Evolutionary conservation across 768 basidiomycete genomes (phyloP).

Genomic region (Suillus alpinus): DNA sequence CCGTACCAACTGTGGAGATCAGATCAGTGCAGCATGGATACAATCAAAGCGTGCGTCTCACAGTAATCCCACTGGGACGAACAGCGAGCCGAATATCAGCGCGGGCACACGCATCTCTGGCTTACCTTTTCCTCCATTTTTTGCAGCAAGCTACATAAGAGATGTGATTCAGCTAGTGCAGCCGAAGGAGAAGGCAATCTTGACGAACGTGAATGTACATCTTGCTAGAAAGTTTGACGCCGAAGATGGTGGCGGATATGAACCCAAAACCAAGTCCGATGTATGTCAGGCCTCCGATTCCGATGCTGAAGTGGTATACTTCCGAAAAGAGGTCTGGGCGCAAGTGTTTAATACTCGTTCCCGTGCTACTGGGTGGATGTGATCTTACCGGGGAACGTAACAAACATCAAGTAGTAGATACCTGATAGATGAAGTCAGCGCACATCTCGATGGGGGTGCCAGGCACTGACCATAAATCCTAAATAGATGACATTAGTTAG

Average conservation of each 20-base stretch:
- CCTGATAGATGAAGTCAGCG: conserved; percentile 3
- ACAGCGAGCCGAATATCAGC: conserved; percentile 52
- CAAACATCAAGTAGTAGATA: conserved; percentile 68
- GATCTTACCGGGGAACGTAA: conserved; percentile 48
- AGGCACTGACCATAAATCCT: conserved; percentile 52
- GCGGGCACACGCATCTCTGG: conserved; percentile 77
- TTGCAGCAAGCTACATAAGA: conserved; percentile 40
- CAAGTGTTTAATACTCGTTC: conserved; percentile 8
- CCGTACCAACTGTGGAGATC: conserved; percentile 18
- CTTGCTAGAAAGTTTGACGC: conserved; percentile 44
- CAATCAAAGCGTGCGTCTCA: conserved; percentile 29
- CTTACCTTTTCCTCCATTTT: conserved; percentile 59
- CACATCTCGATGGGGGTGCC: background rate
- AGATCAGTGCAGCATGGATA: background rate
- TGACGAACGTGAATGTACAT: conserved; percentile 35
- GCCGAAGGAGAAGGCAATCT: conserved; percentile 28
- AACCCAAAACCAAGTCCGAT: conserved; percentile 58
- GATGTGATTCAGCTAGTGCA: no score
- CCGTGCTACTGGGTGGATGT: background rate
- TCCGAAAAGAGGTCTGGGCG: conserved; percentile 40
- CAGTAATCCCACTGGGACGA: conserved; percentile 69
- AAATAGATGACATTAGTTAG: conserved; percentile 15
- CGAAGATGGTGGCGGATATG: conserved; percentile 43
- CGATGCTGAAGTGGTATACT: conserved; percentile 50
- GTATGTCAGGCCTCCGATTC: conserved; percentile 51